Percentiles rank a stretch among this genome's conserved stretches.
Conservation (phyloP, 306 rosid species). For the Chamaecrista fasciculata region DNA sequence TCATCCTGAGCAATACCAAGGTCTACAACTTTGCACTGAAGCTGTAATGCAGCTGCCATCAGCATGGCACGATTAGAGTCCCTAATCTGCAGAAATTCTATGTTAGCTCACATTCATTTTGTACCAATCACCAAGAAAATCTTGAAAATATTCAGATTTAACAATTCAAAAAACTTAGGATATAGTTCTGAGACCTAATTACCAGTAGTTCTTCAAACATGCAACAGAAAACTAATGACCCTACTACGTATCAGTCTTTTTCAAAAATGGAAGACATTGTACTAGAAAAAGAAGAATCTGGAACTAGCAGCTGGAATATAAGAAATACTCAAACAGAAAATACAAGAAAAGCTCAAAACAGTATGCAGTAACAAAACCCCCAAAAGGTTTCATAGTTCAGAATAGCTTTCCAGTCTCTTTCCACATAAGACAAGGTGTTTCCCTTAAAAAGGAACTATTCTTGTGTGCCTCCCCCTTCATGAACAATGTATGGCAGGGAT, state of each 20-base stretch:
- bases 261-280: too few relatives aligned
- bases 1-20: constrained; percentile 85
- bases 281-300: not conserved
- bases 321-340: too few relatives aligned
- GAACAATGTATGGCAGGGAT: too few relatives aligned
- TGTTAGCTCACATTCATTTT: constrained; percentile 27
- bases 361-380: too few relatives aligned
- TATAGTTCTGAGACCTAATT: not conserved
- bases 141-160: not conserved
- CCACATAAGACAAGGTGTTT: not conserved
- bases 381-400: too few relatives aligned
- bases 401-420: not conserved
- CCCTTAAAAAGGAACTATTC: not conserved
- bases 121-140: constrained; percentile 19
- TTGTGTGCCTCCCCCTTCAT: too few relatives aligned
- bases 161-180: constrained; percentile 20
- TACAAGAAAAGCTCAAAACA: too few relatives aligned
- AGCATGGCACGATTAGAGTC: constrained; percentile 96
- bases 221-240: not conserved
- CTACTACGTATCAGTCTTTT: constrained; percentile 4
- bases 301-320: not conserved
- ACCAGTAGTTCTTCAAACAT: constrained; percentile 2
- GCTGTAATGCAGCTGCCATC: constrained; percentile 70
- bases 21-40: constrained; percentile 78
- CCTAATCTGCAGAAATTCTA: constrained; percentile 66